A percentile compares a stretch with the other conserved stretches of the same genome.
phyloP scores from a whole-genome alignment of 1,284 basidiomycete species.

The Cystobasidium sp. region DNA sequence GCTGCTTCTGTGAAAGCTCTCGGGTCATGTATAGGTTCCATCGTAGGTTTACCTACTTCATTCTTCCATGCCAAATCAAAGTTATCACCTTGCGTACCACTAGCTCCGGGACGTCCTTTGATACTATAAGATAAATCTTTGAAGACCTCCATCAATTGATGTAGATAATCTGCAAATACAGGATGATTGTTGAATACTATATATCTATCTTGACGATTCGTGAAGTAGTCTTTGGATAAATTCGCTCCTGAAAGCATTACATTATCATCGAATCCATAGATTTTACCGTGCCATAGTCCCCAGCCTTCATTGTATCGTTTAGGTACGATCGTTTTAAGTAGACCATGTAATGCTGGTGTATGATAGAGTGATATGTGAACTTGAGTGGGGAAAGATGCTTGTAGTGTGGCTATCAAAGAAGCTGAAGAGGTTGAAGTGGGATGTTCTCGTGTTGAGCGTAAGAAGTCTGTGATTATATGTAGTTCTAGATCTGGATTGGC shows the following conservation, averaged over 20 bases:
- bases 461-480: constrained; percentile 80
- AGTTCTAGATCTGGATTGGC: constrained; percentile 69
- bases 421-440: constrained; percentile 68
- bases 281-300: constrained; percentile 97
- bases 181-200: constrained; percentile 71
- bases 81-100: constrained; percentile 11
- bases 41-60: neutral
- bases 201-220: constrained; percentile 93
- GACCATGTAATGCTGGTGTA: constrained; percentile 78
- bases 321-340: constrained; percentile 78
- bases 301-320: constrained; percentile 96
- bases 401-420: constrained; percentile 71
- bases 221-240: constrained; percentile 90
- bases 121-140: constrained; percentile 76
- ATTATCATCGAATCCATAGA: constrained; percentile 90
- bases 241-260: constrained; percentile 96
- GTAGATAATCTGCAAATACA: constrained; percentile 77
- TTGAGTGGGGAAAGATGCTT: constrained; percentile 72
- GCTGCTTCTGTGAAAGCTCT: constrained; percentile 16
- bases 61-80: constrained; percentile 35
- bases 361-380: constrained; percentile 80
- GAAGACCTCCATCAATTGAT: constrained; percentile 72
- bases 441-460: constrained; percentile 84
- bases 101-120: constrained; percentile 26
- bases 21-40: constrained; percentile 18